Base-by-base conservation (phyloP, 805 yeast genomes). In the Kodamaea kakaduensis region DNA sequence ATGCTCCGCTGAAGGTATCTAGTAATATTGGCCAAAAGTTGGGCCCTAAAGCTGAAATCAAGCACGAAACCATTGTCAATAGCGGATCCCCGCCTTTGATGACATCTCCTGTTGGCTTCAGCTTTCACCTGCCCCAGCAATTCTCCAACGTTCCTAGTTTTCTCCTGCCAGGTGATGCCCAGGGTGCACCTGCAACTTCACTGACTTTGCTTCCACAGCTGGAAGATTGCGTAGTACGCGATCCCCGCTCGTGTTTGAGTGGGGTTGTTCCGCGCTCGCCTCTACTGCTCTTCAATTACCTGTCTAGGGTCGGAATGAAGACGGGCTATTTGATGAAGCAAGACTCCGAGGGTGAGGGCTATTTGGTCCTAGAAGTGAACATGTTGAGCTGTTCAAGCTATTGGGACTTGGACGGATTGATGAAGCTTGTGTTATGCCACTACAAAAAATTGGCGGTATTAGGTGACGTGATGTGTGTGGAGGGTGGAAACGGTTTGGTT, bases 361-460 rank as follows among this genome's bases (percentile, higher is more conserved):
- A 57, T 40, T 42, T 59, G 35, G 64, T 73, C 3, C 71, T 78
- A 42, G 93, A 84, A 47, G 74, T 81, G 5, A 81, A 78, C 44
- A 59, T 84, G 20, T 57, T 84, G 44, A 83, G 88, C 50, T 84
- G 90, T 48, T 86, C 88, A 12, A 75, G 77, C 24, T 77, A 77
- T 25, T 75, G 84, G 56, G 71, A 76, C 37, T 66, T 77, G 2
- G 67, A 67, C 13, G 70, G 67, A 6, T 56, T 84, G 17, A 61
- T 84, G 65, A 73, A 69, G 41, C 67, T 69, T 9, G 50, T 84
- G 2, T 58, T 84, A 43, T 56, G 59, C 16, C 90, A 84, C 41
- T 81, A 75, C 59, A 71, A 81, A 48, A 76, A 77, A 38, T 50
- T 83, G 31, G 71, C 78, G 1, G 59, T 58, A 6, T 51, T 70